Base-by-base conservation (phyloP, 257 asterid genomes). In the Rauvolfia tetraphylla region DNA sequence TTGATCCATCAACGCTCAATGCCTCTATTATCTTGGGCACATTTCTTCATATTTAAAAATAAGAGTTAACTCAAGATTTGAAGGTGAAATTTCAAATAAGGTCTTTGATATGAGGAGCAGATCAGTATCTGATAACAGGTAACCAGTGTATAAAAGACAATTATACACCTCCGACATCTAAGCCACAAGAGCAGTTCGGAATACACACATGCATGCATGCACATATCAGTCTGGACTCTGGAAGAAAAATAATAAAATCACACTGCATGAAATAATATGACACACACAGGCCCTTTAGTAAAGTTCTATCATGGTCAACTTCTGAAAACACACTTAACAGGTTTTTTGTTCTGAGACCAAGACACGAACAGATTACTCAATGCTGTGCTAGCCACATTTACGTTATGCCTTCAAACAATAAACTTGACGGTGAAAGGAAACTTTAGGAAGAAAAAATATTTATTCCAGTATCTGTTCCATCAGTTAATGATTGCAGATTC, bases 11-110 rank as follows among this genome's bases (percentile, higher is more conserved):
- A 84, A 68, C 77, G 74, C 99, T 91, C 77, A 95, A 79, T 44
- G 81, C 92, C 85, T 92, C 98, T 72, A 95, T 83, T 61, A 95
- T 89, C 91, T 86, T 91, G 15, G 99, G 99, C 62, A 85, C 75
- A 73, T 92, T 91, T 83, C 99, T 95, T 73, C 82, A 84, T 76
- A 65, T 58, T 48, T 27, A 51, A 53, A 75, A 27, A 62, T 27
- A 62, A 67, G 17, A 67, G 72, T 38, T 20, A 67, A 44, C 33
- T 38, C 49, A 36, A 66, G 51, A 66, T 66, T 65, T 34, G 46
- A 29, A 34, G 7, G 41, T 20, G 13, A 36, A 29, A 20, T 34
- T 66, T 66, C 49, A 66, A 38, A 20, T 9, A 7, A 22, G 29
- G 49, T 34, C 29, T 22, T 34, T 14, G 44, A 18, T 11, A 66